These are phyloP conservation scores for Ceriops tagal DNA, from an alignment of 345 rosid species.

Conservation along the genomic window DNA sequence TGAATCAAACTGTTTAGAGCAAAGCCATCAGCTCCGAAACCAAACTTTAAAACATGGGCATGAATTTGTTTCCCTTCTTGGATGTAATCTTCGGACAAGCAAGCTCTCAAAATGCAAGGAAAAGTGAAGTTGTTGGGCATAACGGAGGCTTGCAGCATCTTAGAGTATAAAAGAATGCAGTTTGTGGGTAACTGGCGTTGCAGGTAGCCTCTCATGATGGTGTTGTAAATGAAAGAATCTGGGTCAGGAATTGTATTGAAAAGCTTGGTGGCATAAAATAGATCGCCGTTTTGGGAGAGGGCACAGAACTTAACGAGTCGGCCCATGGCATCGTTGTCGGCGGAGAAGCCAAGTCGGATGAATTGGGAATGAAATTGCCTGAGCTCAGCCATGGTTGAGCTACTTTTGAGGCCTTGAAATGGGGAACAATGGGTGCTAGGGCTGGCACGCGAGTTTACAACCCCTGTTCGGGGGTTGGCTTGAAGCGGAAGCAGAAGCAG, in stretches of 20 bases:
- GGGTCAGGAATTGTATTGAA: constrained; percentile 36
- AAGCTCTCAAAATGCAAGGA: constrained; percentile 38
- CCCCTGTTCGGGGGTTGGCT: too few relatives aligned
- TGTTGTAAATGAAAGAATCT: constrained; percentile 42
- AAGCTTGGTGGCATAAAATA: constrained; percentile 35
- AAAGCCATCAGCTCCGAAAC: constrained; percentile 30
- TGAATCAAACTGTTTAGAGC: constrained; percentile 41
- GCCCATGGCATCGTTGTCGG: constrained; percentile 34
- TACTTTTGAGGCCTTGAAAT: constrained; percentile 18
- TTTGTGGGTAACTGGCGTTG: constrained; percentile 17
- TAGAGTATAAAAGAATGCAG: constrained; percentile 31
- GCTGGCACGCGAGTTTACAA: too few relatives aligned
- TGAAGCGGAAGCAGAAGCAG: too few relatives aligned
- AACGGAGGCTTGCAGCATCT: constrained; percentile 29
- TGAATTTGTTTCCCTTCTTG: constrained; percentile 39
- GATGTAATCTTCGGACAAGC: constrained; percentile 19
- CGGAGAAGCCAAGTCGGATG: constrained; percentile 38
- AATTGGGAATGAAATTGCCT: constrained; percentile 34
- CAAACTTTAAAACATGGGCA: constrained; percentile 41
- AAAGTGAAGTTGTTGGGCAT: constrained; percentile 39
- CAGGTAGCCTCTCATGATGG: constrained; percentile 26
- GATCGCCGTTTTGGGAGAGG: constrained; percentile 15
- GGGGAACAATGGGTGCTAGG: not conserved
- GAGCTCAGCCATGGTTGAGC: constrained; percentile 36
- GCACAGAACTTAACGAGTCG: constrained; percentile 40